Percentiles rank a stretch among this genome's conserved stretches.
These are phyloP conservation scores for Trichocladium uniseriatum DNA, from an alignment of 495 filamentous ascomycete species.

Conservation along the genomic window DNA sequence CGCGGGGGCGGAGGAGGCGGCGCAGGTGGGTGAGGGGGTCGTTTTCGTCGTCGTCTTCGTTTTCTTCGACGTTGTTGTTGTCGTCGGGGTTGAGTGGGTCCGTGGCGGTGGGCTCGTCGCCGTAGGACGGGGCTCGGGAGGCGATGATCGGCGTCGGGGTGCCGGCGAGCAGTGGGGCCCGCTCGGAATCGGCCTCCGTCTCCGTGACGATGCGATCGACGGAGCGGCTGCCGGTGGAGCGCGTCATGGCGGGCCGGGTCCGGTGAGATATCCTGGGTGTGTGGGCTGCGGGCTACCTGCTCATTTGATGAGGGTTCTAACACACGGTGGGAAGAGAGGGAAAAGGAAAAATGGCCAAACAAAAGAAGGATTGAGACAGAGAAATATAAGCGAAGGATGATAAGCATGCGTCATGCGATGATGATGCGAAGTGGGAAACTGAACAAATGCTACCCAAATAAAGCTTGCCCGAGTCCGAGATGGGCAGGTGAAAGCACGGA, in stretches of 20 bases:
- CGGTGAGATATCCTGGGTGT: background rate
- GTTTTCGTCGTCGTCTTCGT: background rate
- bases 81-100: background rate
- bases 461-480: background rate
- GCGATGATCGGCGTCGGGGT: background rate
- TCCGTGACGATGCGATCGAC: background rate
- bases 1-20: constrained; percentile 13
- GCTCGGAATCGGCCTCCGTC: background rate
- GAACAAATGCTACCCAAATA: too few relatives aligned
- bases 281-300: background rate
- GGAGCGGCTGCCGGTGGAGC: background rate
- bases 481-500: background rate
- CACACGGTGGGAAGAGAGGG: too few relatives aligned
- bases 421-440: too few relatives aligned
- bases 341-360: too few relatives aligned
- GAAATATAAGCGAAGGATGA: too few relatives aligned
- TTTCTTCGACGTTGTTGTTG: background rate
- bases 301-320: too few relatives aligned
- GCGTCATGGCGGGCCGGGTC: background rate
- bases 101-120: background rate
- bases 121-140: background rate
- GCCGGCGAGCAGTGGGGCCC: constrained; percentile 11
- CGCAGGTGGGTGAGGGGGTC: background rate
- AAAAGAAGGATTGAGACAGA: too few relatives aligned
- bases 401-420: too few relatives aligned